phyloP scores from a whole-genome alignment of 257 asterid genomes.

The Nicotiana tabacum region DNA sequence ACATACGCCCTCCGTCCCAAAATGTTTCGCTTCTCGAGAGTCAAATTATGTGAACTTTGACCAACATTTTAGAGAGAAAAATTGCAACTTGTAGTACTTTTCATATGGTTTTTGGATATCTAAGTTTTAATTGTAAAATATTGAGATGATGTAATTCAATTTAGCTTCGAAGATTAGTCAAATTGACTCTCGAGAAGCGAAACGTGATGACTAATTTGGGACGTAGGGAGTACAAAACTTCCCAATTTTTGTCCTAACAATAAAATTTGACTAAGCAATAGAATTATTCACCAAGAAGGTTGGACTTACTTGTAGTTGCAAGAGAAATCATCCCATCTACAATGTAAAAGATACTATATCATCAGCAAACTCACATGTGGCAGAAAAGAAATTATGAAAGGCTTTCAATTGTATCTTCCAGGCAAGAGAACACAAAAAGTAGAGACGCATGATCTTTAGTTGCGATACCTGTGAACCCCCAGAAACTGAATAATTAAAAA shows the following conservation, averaged over 20 bases:
- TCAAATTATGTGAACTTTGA: too few species aligned
- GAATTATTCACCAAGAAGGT: neutral
- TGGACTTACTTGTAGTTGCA: slow-evolving; percentile 69
- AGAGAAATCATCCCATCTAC: slow-evolving; percentile 72
- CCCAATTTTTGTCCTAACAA: neutral
- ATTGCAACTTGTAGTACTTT: too few species aligned
- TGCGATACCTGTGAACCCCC: neutral
- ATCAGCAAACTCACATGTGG: slow-evolving; percentile 18
- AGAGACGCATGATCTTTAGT: neutral
- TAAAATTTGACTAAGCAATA: neutral
- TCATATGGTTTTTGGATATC: too few species aligned
- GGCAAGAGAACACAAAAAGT: neutral
- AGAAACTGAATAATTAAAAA: neutral
- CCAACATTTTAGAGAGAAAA: too few species aligned
- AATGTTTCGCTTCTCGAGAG: too few species aligned
- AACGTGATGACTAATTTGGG: too few species aligned
- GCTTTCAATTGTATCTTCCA: neutral
- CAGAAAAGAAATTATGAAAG: neutral
- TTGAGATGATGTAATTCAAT: too few species aligned
- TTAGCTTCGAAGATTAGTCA: too few species aligned
- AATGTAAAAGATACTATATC: slow-evolving; percentile 12
- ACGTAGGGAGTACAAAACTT: neutral
- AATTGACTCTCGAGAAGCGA: too few species aligned
- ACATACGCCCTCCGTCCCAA: too few species aligned
- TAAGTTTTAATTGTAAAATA: too few species aligned